phyloP scores from a whole-genome alignment of 305 asterid species.

The Coffea humblotiana region DNA sequence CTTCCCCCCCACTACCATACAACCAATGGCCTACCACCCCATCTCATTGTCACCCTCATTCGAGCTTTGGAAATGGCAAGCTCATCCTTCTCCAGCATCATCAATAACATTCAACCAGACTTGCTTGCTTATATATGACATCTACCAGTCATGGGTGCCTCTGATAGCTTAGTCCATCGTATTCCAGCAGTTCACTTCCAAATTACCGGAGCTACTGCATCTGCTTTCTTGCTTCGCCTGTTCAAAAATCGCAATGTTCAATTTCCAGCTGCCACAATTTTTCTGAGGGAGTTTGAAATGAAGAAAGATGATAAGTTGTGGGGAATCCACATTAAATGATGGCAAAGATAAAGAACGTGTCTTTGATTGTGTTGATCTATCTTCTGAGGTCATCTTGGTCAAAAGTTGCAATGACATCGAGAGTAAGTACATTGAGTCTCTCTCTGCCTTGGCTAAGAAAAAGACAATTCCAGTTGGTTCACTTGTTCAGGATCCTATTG shows the following conservation, averaged over 20 bases:
- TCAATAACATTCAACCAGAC: slow-evolving; percentile 34
- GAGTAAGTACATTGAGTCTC: slow-evolving; percentile 15
- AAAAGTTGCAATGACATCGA: slow-evolving; percentile 15
- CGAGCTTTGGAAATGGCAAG: slow-evolving; percentile 31
- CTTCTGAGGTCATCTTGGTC: slow-evolving; percentile 17
- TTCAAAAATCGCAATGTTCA: not conserved
- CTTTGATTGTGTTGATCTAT: not conserved
- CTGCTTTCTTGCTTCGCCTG: slow-evolving; percentile 3
- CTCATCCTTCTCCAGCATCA: slow-evolving; percentile 35
- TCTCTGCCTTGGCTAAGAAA: slow-evolving; percentile 4
- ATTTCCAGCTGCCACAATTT: slow-evolving; percentile 1
- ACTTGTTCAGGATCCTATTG: not conserved
- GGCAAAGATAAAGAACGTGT: slow-evolving; percentile 2
- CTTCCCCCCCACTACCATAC: slow-evolving; percentile 32
- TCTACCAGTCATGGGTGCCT: slow-evolving; percentile 43
- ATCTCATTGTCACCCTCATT: slow-evolving; percentile 28
- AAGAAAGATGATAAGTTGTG: not conserved
- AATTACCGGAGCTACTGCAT: slow-evolving; percentile 18
- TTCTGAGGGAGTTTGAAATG: slow-evolving; percentile 4
- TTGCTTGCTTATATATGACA: slow-evolving; percentile 35
- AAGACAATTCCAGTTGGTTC: slow-evolving; percentile 13
- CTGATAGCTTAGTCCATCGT: slow-evolving; percentile 18
- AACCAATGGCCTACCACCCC: slow-evolving; percentile 30
- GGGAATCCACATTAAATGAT: not conserved
- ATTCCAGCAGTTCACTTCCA: slow-evolving; percentile 20